Evolutionary conservation across 192 early-diverging fungal genomes (phyloP).

Genomic region (Linnemannia schmuckeri): DNA sequence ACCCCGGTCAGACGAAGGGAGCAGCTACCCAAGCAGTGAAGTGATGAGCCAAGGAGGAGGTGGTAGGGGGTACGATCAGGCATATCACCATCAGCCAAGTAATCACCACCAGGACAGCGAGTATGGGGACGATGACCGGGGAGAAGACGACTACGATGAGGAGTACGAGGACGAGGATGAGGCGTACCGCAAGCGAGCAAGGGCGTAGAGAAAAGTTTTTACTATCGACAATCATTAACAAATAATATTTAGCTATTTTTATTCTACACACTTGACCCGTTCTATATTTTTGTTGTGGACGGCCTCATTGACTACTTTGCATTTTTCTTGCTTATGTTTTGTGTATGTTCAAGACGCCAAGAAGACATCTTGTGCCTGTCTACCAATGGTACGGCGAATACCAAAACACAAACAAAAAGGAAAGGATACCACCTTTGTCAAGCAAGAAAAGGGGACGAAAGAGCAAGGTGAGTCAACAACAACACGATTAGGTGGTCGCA

Average conservation of each 20-base stretch:
- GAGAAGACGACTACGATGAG: constrained; percentile 1
- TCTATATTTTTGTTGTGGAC: not conserved
- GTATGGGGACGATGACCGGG: not conserved
- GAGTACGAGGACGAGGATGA: constrained; percentile 29
- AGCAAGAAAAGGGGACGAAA: not conserved
- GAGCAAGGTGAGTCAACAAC: not conserved
- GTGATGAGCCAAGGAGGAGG: constrained; percentile 1
- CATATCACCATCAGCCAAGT: constrained; percentile 4
- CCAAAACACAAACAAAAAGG: not conserved
- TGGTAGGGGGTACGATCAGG: constrained; percentile 2
- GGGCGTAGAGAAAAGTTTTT: constrained; percentile 16
- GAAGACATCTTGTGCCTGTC: not conserved
- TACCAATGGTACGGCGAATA: not conserved
- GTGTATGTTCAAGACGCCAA: not conserved
- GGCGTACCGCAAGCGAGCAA: constrained; percentile 26
- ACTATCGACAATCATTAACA: not conserved
- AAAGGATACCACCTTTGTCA: not conserved
- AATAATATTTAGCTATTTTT: constrained; percentile 1
- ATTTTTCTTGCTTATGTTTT: not conserved
- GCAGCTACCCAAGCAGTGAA: constrained; percentile 17
- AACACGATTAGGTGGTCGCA: not conserved
- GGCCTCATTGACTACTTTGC: too few relatives aligned
- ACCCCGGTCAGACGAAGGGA: constrained; percentile 31
- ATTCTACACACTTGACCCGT: not conserved
- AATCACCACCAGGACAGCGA: not conserved